These are phyloP conservation scores for Pilasporangium apinafurcum DNA, from an alignment of 352 stramenopile genomes.

Conservation along the genomic window DNA sequence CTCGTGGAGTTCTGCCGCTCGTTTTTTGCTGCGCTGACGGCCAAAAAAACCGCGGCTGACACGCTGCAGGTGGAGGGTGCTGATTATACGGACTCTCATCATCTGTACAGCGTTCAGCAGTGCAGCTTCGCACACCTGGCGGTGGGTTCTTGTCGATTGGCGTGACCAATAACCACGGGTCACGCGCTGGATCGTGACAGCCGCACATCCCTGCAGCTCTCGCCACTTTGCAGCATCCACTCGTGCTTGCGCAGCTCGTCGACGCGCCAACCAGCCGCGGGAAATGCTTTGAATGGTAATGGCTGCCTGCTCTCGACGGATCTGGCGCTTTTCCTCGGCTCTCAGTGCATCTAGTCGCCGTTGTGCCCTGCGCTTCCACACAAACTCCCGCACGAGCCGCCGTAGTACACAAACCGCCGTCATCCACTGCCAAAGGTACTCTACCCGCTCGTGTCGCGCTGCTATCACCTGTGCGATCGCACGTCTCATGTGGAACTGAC, in stretches of 20 bases:
- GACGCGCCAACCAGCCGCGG: slow-evolving; percentile 33
- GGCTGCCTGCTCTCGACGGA: slow-evolving; percentile 20
- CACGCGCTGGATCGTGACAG: slow-evolving; percentile 30
- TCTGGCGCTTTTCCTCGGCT: slow-evolving; percentile 21
- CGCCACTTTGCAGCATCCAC: slow-evolving; percentile 8
- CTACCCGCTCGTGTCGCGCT: slow-evolving; percentile 13
- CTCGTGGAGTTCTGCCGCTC: slow-evolving; percentile 11
- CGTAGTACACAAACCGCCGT: slow-evolving; percentile 21
- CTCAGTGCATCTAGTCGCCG: slow-evolving; percentile 27
- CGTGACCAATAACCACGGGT: slow-evolving; percentile 24
- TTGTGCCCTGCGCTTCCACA: slow-evolving; percentile 22
- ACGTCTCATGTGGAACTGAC: slow-evolving; percentile 19
- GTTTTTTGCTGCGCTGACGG: slow-evolving; percentile 13
- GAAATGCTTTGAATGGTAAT: slow-evolving; percentile 28
- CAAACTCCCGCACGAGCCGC: slow-evolving; percentile 17
- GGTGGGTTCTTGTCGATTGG: slow-evolving; percentile 5
- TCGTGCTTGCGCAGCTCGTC: slow-evolving; percentile 11
- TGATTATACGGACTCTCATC: slow-evolving; percentile 3
- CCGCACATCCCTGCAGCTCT: slow-evolving; percentile 11
- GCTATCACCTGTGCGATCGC: slow-evolving; percentile 14
- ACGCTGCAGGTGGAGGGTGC: slow-evolving; percentile 30
- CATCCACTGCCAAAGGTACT: slow-evolving; percentile 20
- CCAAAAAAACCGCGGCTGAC: slow-evolving; percentile 32
- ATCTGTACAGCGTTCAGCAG: slow-evolving; percentile 12
- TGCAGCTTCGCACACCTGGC: slow-evolving; percentile 7